phyloP scores from a whole-genome alignment of 352 stramenopile species.

The Globisporangium cystogenes region DNA sequence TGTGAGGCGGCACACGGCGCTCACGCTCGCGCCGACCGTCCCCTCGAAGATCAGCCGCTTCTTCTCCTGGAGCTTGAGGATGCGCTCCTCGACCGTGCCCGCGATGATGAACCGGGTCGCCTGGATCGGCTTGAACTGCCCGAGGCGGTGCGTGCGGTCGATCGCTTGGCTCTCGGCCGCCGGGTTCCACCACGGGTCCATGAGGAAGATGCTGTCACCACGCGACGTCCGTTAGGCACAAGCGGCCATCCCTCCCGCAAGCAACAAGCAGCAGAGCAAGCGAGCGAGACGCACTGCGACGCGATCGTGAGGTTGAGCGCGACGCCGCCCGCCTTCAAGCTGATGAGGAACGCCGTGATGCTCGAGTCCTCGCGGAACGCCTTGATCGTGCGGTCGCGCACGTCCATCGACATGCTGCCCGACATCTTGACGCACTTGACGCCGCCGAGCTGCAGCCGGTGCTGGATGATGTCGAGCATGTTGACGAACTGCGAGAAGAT shows the following conservation, averaged over 20 bases:
- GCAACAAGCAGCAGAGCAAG: too few relatives aligned
- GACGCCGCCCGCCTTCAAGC: constrained; percentile 97
- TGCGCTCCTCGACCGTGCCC: constrained; percentile 97
- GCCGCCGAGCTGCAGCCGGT: constrained; percentile 87
- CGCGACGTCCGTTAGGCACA: too few relatives aligned
- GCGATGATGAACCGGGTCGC: constrained; percentile 97
- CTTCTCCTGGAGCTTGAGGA: constrained; percentile 95
- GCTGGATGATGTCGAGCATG: constrained; percentile 98
- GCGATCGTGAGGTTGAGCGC: constrained; percentile 98
- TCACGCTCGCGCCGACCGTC: constrained; percentile 93
- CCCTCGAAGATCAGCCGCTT: constrained; percentile 98
- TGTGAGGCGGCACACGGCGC: constrained; percentile 87
- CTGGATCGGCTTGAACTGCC: constrained; percentile 96
- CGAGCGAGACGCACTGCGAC: constrained; percentile 92
- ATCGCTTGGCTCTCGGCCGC: constrained; percentile 94
- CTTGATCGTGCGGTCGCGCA: constrained; percentile 75
- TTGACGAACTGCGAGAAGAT: constrained; percentile 99
- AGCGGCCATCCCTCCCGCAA: too few relatives aligned
- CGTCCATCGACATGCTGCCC: constrained; percentile 87
- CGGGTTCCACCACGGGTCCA: constrained; percentile 99
- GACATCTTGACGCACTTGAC: constrained; percentile 90
- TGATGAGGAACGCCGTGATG: constrained; percentile 97
- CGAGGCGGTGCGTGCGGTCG: constrained; percentile 97
- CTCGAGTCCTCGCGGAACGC: constrained; percentile 88
- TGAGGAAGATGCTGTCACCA: constrained; percentile 90